Base-by-base conservation (phyloP, 2,329 filamentous ascomycete genomes). In the Pseudodiploospora longispora region DNA sequence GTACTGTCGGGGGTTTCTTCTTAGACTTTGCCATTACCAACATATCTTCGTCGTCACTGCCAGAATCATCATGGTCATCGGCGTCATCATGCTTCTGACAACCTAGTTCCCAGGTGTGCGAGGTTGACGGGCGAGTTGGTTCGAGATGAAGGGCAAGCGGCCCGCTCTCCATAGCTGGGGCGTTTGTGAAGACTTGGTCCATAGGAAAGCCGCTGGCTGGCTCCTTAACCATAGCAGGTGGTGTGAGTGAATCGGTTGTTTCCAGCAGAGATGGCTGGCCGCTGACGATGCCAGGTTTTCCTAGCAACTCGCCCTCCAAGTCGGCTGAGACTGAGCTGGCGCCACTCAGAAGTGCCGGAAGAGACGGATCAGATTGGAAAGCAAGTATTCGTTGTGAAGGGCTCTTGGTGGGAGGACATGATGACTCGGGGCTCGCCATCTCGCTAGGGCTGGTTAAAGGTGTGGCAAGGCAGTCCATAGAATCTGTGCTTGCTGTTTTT, bases 271-370 rank as follows among this genome's bases (percentile, higher is more conserved):
- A 64, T 2, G 67, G 60, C 12, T 65, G 64, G 4, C 48, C 53
- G 40, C 64, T 64, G 6, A 75, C 63, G 5, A 68, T 62, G 5
- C 70, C 72, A 7, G 74, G 75, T 27, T 63, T 67, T 43, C 71
- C 63, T 3, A 81, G 63, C 34, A 80, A 76, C 40, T 83, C 80
- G 1, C 72, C 76, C 49, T 83, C 80, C 27, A 74, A 65, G 51
- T 82, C 80, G 1, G 75, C 77, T 10, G 78, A 83, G 7, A 82
- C 71, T 3, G 80, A 83, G 54, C 78, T 82, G 6, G 78, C 76
- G 8, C 79, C 76, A 45, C 79, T 83, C 8, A 83, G 66, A 6
- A 83, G 63, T 6, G 79, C 78, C 8, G 80, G 80, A 3, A 83
- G 61, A 5, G 80, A 83, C 0, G 78, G 79, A 42, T 83, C 79